Base-by-base conservation (phyloP, 352 stramenopile genomes). In the Phytopythium kandeliae region DNA sequence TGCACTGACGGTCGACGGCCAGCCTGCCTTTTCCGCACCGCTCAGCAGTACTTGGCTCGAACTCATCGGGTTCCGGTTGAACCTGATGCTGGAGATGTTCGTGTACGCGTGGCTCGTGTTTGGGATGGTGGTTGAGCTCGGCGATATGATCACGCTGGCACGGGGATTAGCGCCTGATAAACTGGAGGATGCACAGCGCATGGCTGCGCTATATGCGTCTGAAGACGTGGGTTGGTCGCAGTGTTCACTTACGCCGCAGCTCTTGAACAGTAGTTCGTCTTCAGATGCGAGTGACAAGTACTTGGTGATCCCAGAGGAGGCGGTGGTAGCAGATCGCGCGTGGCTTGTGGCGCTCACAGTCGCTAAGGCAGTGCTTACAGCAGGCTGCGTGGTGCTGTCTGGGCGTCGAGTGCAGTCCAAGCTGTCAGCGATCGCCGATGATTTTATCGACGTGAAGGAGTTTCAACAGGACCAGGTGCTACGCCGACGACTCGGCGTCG, bases 381-480 rank as follows among this genome's bases (percentile, higher is more conserved):
- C 58, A 0, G 45, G 11, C 5, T 79, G 63, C 41, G 60, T 63
- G 8, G 17, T 63, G 1, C 63, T 81, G 17, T 65, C 58, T 0
- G 60, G 61, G 28, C 71, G 67, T 8, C 65, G 80, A n/a, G 52
- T 85, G 19, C 53, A 75, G 16, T 79, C 62, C 19, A 88, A 85
- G 54, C 41, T 88, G 40, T 69, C 61, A 31, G 74, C 77, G 16
- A 58, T 88, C 13, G 69, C 85, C 55, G 77, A 88, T 60, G 78
- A 88, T 70, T 86, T 81, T 52, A 85, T 89, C 57, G 78, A 89
- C 33, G 49, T 86, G 22, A 73, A 71, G 33, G 78, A 89, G 45
- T 76, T 78, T 30, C 74, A 86, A 40, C 63, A 65, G 24, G 73
- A 85, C 34, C 70, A 73, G 36, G 64, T 85, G 34, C 54, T 72